Evolutionary conservation across 31 red algal species (phyloP), one percentile per base, ranked within the genome.

Genomic region (Bonnemaisonia californica): DNA sequence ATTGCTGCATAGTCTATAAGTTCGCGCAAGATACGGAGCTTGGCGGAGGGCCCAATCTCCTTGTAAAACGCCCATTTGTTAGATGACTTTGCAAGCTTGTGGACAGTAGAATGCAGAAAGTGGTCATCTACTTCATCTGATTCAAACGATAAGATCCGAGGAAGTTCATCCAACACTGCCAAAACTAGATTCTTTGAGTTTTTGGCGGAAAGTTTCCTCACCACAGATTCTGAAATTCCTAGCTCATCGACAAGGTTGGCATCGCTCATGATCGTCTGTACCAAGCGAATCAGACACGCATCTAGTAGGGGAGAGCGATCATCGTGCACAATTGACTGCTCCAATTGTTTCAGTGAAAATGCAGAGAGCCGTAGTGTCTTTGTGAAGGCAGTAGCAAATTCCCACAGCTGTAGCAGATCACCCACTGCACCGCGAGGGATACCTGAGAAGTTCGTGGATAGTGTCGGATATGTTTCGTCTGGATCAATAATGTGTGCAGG

Each of bases 381-480:
- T 28, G 67, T 51, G 47, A 89, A 89, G 31, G 67, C 48, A 22
- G 64, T 74, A 24, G 80, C 67, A 81, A 89, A 89, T 41, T 89
- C 85, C 85, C 85, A 89, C 27, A 89, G 47, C 26, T 81, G 76
- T 3, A 89, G 58, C 75, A 89, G 33, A 75, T 89, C 85, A 33
- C 85, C 85, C 9, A 89, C 45, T 28, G 85, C 75, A 21, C 41
- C 37, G 3, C 38, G 39, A 1, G 85, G 85, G 1, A 89, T 64
- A 5, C 85, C 85, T n/a, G 59, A 74, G 60, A 87, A 87, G 59
- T 87, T 39, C 32, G 32, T 59, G 12, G 42, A 87, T 69, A 70
- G 57, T n/a, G 54, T 42, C 19, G 83, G 83, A 61, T 87, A 87
- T 2, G 74, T 62, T 18, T 77, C 31, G 27, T 54, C 28, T 29